These are phyloP conservation scores for Terfezia boudieri DNA, from an alignment of 495 filamentous ascomycete genomes.

Conservation along the genomic window DNA sequence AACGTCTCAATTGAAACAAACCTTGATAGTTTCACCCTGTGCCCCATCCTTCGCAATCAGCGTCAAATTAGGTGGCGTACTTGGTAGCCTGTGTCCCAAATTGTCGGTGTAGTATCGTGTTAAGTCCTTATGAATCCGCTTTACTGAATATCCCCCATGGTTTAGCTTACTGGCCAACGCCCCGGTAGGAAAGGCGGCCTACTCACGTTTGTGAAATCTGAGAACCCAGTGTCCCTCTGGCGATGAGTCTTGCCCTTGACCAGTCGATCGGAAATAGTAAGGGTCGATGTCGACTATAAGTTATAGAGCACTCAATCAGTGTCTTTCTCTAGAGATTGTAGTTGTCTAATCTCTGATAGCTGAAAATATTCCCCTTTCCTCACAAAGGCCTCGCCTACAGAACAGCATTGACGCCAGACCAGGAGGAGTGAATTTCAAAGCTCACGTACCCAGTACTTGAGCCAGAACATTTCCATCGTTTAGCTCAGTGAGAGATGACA, in stretches of 20 bases:
- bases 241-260: constrained; percentile 3
- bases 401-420: neutral
- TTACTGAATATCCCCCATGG: constrained; percentile 3
- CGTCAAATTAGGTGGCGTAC: constrained; percentile 13
- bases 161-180: neutral
- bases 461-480: constrained; percentile 14
- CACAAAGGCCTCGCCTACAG: neutral
- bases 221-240: constrained; percentile 14
- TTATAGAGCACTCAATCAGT: too few relatives aligned
- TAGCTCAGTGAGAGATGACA: constrained; percentile 13
- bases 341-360: too few relatives aligned
- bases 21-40: constrained; percentile 16
- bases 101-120: constrained; percentile 16
- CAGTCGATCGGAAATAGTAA: constrained; percentile 15
- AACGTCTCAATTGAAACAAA: neutral
- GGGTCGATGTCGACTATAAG: constrained; percentile 18
- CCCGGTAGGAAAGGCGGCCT: too few relatives aligned
- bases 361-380: too few relatives aligned
- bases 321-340: too few relatives aligned
- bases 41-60: constrained; percentile 18
- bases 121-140: constrained; percentile 16
- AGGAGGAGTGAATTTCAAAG: neutral
- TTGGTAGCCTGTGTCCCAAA: constrained; percentile 14
- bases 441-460: constrained; percentile 16
- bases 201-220: constrained; percentile 13